These are phyloP conservation scores for Pichia pseudocactophila DNA, from an alignment of 805 yeast species.

Conservation along the genomic window DNA sequence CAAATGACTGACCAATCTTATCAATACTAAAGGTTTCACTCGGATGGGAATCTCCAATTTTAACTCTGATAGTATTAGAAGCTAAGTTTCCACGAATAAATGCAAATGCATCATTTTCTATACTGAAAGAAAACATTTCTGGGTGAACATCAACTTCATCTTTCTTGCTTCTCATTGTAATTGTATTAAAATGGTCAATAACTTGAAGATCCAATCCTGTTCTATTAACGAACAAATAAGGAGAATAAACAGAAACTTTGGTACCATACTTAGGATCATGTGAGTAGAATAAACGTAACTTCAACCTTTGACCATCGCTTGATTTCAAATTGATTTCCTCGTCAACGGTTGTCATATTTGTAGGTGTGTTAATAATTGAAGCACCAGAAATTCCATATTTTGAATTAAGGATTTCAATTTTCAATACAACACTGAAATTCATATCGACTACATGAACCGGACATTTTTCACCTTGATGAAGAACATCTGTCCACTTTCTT, in stretches of 20 bases:
- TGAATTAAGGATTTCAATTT: slow-evolving; percentile 55
- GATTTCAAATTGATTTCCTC: slow-evolving; percentile 39
- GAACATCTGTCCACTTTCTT: slow-evolving; percentile 54
- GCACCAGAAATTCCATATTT: slow-evolving; percentile 62
- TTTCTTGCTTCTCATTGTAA: slow-evolving; percentile 30
- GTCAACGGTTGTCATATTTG: slow-evolving; percentile 17
- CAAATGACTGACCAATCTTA: slow-evolving; percentile 78
- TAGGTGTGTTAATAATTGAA: slow-evolving; percentile 60
- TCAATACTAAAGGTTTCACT: slow-evolving; percentile 75
- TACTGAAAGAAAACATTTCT: slow-evolving; percentile 77
- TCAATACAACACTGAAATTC: slow-evolving; percentile 45
- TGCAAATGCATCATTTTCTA: slow-evolving; percentile 32
- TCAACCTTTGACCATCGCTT: slow-evolving; percentile 60
- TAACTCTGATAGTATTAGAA: slow-evolving; percentile 56
- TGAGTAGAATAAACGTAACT: slow-evolving; percentile 56
- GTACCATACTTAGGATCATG: slow-evolving; percentile 46
- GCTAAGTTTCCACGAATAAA: slow-evolving; percentile 29
- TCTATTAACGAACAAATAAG: slow-evolving; percentile 74
- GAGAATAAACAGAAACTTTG: slow-evolving; percentile 66
- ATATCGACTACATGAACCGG: slow-evolving; percentile 76
- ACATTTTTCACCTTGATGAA: slow-evolving; percentile 58
- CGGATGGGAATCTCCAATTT: slow-evolving; percentile 61
- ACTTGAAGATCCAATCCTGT: slow-evolving; percentile 61
- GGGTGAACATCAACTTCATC: slow-evolving; percentile 32
- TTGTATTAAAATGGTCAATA: slow-evolving; percentile 45